Evolutionary conservation across 441 rosid genomes (phyloP).

Genomic region (Kokia cookei): DNA sequence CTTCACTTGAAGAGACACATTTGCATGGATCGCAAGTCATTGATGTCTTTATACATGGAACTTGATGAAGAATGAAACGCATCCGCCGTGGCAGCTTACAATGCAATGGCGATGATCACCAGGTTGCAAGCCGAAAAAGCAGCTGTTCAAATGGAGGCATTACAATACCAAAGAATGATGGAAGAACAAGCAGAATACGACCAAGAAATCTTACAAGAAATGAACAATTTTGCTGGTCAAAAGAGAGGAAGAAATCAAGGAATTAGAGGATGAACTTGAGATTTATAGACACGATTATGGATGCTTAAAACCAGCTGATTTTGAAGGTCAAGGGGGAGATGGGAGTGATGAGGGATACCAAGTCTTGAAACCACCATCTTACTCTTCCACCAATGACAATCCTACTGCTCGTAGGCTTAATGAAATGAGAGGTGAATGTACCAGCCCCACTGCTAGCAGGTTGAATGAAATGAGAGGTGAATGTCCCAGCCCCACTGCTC

Average conservation of each 20-base stretch:
- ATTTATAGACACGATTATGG: slow-evolving; percentile 54
- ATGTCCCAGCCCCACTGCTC: no score
- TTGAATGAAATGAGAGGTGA: background rate
- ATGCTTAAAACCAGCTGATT: slow-evolving; percentile 29
- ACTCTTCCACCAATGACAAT: slow-evolving; percentile 16
- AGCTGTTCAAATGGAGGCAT: slow-evolving; percentile 93
- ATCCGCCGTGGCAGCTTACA: slow-evolving; percentile 89
- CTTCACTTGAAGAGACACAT: slow-evolving; percentile 61
- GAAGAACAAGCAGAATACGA: slow-evolving; percentile 93
- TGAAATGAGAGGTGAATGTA: slow-evolving; percentile 10
- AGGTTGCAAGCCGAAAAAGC: slow-evolving; percentile 87
- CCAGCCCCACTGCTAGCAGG: slow-evolving; percentile 13
- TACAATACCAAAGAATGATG: slow-evolving; percentile 97
- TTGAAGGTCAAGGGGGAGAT: slow-evolving; percentile 20
- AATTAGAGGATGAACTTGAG: slow-evolving; percentile 56
- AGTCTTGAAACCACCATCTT: slow-evolving; percentile 18
- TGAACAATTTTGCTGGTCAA: slow-evolving; percentile 45
- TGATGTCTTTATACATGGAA: slow-evolving; percentile 78
- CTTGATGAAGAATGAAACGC: slow-evolving; percentile 89
- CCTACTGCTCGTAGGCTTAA: background rate
- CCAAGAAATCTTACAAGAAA: slow-evolving; percentile 72
- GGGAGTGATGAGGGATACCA: slow-evolving; percentile 26
- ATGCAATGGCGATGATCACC: slow-evolving; percentile 96
- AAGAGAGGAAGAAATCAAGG: slow-evolving; percentile 62
- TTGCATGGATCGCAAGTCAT: slow-evolving; percentile 68